Percentiles rank a stretch among this genome's conserved stretches.
phyloP scores from a whole-genome alignment of 2,329 filamentous ascomycete genomes.

The Aspergillus fumigatiaffinis region DNA sequence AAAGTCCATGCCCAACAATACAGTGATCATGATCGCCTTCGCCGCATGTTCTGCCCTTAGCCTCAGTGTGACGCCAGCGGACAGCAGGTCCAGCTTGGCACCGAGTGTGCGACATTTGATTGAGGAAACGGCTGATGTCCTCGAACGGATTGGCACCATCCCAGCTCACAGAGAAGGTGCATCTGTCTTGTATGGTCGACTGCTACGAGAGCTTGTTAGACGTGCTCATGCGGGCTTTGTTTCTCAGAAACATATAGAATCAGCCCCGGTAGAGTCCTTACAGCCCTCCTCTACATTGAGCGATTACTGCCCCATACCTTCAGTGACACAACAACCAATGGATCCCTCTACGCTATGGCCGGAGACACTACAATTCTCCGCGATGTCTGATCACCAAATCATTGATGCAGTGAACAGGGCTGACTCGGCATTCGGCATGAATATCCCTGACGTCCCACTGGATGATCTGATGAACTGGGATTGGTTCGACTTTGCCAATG shows the following conservation, averaged over 20 bases:
- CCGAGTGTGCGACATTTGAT: constrained; percentile 63
- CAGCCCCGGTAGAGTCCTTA: constrained; percentile 9
- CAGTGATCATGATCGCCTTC: constrained; percentile 74
- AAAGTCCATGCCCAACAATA: constrained; percentile 75
- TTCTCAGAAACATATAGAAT: constrained; percentile 9
- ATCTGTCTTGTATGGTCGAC: constrained; percentile 57
- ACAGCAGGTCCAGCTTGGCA: constrained; percentile 53
- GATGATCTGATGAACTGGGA: constrained; percentile 58
- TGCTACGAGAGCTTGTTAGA: constrained; percentile 49
- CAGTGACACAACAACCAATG: constrained; percentile 23
- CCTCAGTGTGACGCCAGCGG: constrained; percentile 57
- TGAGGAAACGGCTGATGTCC: constrained; percentile 63
- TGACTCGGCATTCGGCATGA: constrained; percentile 55
- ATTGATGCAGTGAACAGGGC: constrained; percentile 62
- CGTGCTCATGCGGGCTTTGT: constrained; percentile 27
- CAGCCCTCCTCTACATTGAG: constrained; percentile 11
- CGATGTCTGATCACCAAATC: constrained; percentile 68
- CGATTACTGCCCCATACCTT: constrained; percentile 18
- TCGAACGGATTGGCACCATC: constrained; percentile 64
- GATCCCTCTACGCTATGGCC: constrained; percentile 39
- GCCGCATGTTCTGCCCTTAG: constrained; percentile 67
- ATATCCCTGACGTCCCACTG: constrained; percentile 54
- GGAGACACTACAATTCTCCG: constrained; percentile 59
- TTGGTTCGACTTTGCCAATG: constrained; percentile 48
- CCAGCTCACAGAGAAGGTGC: constrained; percentile 65